Percentiles rank a stretch among this genome's conserved stretches.
phyloP scores from a whole-genome alignment of 2,329 filamentous ascomycete species.

The Sporothrix variecibatus region DNA sequence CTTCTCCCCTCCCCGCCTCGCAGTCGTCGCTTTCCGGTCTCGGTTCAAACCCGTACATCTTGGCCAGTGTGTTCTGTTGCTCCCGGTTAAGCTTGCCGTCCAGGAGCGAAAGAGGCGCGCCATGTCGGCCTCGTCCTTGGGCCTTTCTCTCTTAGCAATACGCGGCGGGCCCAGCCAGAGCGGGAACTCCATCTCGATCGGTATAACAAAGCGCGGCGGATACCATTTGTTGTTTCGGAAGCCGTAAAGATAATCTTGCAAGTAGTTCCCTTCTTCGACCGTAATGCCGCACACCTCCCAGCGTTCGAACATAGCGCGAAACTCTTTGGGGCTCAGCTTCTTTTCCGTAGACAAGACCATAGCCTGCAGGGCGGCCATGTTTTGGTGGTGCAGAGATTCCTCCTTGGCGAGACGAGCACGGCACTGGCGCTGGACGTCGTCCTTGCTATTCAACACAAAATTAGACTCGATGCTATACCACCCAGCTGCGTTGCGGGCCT shows the following conservation, averaged over 20 bases:
- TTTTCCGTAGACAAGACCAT: background rate
- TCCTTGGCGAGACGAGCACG: background rate
- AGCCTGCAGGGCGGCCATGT: background rate
- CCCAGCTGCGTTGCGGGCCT: background rate
- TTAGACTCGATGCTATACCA: background rate
- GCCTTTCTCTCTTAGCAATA: background rate
- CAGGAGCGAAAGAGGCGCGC: background rate
- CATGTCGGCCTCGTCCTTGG: background rate
- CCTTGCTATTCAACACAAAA: background rate
- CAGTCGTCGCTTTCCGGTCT: background rate
- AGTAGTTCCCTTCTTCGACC: background rate
- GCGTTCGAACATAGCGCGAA: background rate
- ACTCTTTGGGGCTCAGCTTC: background rate
- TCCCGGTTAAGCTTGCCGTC: background rate
- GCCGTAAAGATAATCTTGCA: background rate
- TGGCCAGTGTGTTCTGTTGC: background rate
- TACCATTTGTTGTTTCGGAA: background rate
- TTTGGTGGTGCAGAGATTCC: background rate
- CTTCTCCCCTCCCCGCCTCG: background rate
- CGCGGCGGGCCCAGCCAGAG: background rate
- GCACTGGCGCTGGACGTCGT: too few relatives aligned
- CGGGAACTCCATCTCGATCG: background rate
- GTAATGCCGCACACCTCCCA: background rate
- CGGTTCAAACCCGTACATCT: background rate
- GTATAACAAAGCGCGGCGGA: background rate